Evolutionary conservation across 257 asterid species (phyloP).

Genomic region (Lycium barbarum): DNA sequence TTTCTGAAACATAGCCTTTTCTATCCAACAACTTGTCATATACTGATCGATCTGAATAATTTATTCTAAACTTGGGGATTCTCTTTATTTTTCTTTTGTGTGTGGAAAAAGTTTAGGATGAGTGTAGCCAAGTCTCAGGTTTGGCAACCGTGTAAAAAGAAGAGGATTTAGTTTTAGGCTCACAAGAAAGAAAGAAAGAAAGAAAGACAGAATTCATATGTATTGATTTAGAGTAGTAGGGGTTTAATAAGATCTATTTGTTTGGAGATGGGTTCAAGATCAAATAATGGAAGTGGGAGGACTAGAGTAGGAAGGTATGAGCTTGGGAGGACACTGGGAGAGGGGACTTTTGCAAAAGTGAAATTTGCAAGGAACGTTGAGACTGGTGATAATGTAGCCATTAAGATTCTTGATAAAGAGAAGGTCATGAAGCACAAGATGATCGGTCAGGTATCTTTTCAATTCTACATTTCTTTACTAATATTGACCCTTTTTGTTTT

Average conservation of each 20-base stretch:
- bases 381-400: conserved; percentile 82
- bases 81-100: background rate
- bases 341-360: conserved; percentile 92
- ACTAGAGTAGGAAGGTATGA: conserved; percentile 92
- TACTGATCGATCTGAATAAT: background rate
- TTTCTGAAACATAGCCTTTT: conserved; percentile 5
- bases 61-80: background rate
- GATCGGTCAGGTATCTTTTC: conserved; percentile 74
- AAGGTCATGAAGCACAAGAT: conserved; percentile 91
- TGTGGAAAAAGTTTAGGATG: conserved; percentile 45
- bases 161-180: conserved; percentile 56
- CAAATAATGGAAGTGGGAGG: conserved; percentile 60
- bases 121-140: conserved; percentile 77
- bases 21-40: conserved; percentile 5
- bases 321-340: conserved; percentile 88
- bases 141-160: conserved; percentile 97
- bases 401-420: conserved; percentile 95
- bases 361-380: conserved; percentile 87
- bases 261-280: conserved; percentile 59
- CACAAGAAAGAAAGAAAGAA: conserved; percentile 27
- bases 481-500: background rate
- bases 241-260: conserved; percentile 17
- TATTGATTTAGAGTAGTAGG: conserved; percentile 26
- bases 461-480: background rate
- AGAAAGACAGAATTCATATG: too few species aligned